Evolutionary conservation across 2,329 filamentous ascomycete species (phyloP).

Genomic region (Aspergillus intermedius): DNA sequence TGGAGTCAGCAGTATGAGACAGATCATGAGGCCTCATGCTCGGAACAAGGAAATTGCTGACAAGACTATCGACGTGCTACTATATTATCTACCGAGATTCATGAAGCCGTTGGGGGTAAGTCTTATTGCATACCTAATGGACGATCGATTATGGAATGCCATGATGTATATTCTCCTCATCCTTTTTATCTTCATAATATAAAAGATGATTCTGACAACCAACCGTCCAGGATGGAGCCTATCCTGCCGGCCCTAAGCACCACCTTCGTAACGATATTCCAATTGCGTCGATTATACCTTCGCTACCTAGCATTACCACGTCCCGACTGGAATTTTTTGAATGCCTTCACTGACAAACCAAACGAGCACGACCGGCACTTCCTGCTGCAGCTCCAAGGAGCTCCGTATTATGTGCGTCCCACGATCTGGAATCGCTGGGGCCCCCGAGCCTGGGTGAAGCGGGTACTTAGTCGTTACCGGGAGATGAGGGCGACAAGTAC

Average conservation of each 20-base stretch:
- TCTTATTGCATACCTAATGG: slow-evolving; percentile 54
- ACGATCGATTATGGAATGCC: slow-evolving; percentile 54
- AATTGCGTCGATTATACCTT: slow-evolving; percentile 48
- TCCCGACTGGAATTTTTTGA: slow-evolving; percentile 32
- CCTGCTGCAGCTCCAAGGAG: slow-evolving; percentile 48
- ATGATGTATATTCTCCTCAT: slow-evolving; percentile 50
- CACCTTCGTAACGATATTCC: slow-evolving; percentile 44
- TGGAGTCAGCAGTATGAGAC: slow-evolving; percentile 55
- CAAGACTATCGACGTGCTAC: slow-evolving; percentile 55
- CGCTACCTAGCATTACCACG: slow-evolving; percentile 58
- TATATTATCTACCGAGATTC: slow-evolving; percentile 47
- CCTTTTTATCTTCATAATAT: no score
- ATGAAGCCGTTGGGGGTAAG: slow-evolving; percentile 44
- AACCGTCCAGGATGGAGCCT: slow-evolving; percentile 25
- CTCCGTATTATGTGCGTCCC: slow-evolving; percentile 58
- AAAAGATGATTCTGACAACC: neutral
- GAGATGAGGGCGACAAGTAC: slow-evolving; percentile 42
- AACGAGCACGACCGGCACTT: slow-evolving; percentile 53
- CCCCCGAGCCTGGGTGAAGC: slow-evolving; percentile 45
- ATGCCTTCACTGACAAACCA: slow-evolving; percentile 39
- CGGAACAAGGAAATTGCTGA: slow-evolving; percentile 49
- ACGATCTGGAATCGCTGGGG: slow-evolving; percentile 59
- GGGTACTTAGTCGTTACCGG: slow-evolving; percentile 41
- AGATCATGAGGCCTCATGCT: slow-evolving; percentile 48
- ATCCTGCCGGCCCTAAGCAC: slow-evolving; percentile 23